Evolutionary conservation across 2,329 filamentous ascomycete species (phyloP).

Genomic region (Calonectria naviculata): DNA sequence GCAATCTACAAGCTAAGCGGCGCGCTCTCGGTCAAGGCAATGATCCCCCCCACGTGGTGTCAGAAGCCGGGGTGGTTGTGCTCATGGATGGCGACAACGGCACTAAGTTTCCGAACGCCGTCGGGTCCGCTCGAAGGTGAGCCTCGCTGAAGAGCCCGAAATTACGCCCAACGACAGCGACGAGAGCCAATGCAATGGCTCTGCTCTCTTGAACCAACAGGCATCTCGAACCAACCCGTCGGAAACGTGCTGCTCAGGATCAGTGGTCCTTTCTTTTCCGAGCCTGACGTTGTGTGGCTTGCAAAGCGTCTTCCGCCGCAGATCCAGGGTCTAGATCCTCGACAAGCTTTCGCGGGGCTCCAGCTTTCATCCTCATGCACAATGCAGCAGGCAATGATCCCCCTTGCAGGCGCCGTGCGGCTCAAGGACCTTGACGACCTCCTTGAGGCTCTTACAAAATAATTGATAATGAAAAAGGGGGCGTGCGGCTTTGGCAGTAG

Average conservation of each 20-base stretch:
- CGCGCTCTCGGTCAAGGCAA: slow-evolving; percentile 16
- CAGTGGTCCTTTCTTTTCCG: slow-evolving; percentile 9
- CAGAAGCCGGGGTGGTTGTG: slow-evolving; percentile 19
- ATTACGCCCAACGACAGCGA: slow-evolving; percentile 10
- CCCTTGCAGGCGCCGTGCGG: slow-evolving; percentile 40
- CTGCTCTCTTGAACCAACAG: not conserved
- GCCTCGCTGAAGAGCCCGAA: slow-evolving; percentile 10
- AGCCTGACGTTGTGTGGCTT: slow-evolving; percentile 28
- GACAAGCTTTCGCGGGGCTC: slow-evolving; percentile 41
- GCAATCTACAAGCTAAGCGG: not conserved
- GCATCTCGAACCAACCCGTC: slow-evolving; percentile 2
- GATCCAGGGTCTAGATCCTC: slow-evolving; percentile 40
- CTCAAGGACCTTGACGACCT: slow-evolving; percentile 26
- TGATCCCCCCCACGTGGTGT: slow-evolving; percentile 36
- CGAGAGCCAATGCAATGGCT: not conserved
- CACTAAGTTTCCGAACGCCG: slow-evolving; percentile 20
- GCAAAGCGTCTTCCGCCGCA: slow-evolving; percentile 25
- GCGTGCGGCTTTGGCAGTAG: not conserved
- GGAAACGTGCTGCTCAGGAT: slow-evolving; percentile 7
- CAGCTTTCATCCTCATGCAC: slow-evolving; percentile 40
- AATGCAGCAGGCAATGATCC: slow-evolving; percentile 33
- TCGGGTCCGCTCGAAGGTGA: slow-evolving; percentile 17
- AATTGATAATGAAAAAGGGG: slow-evolving; percentile 8
- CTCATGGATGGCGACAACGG: slow-evolving; percentile 16
- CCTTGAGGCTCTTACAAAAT: not conserved